Conservation (phyloP, 495 filamentous ascomycete species). For the Penicillium ucsense region DNA sequence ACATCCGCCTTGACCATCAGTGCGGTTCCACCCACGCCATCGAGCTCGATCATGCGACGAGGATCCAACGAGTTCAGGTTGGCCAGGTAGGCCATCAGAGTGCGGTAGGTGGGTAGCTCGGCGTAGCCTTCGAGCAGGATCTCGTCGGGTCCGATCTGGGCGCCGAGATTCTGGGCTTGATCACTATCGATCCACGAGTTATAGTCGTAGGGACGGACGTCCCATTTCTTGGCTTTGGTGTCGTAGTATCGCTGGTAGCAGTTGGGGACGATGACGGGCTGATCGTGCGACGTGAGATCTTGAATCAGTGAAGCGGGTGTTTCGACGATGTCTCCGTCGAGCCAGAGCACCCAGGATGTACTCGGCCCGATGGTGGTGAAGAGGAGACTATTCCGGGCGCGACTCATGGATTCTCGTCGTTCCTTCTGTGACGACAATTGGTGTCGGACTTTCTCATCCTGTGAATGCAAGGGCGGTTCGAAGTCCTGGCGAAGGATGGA, state of each 20-base stretch:
- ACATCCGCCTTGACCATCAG: slow-evolving; percentile 95
- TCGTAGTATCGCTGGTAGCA: slow-evolving; percentile 89
- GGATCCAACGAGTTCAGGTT: slow-evolving; percentile 45
- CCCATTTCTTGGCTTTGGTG: slow-evolving; percentile 52
- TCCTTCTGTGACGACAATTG: slow-evolving; percentile 80
- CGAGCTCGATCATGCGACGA: slow-evolving; percentile 56
- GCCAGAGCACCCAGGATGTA: slow-evolving; percentile 94
- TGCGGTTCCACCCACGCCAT: slow-evolving; percentile 91
- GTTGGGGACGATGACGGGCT: slow-evolving; percentile 84
- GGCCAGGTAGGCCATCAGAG: slow-evolving; percentile 81
- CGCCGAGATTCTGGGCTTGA: slow-evolving; percentile 61
- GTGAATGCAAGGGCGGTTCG: slow-evolving; percentile 67
- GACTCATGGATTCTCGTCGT: slow-evolving; percentile 81
- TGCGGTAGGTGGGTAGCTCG: slow-evolving; percentile 84
- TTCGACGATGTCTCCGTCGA: slow-evolving; percentile 89
- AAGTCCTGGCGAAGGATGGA: slow-evolving; percentile 95
- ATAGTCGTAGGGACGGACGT: slow-evolving; percentile 85
- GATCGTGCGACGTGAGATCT: slow-evolving; percentile 79
- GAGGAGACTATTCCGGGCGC: slow-evolving; percentile 83
- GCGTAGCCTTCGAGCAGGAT: slow-evolving; percentile 89
- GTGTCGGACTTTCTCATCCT: slow-evolving; percentile 82
- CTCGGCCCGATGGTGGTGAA: slow-evolving; percentile 95
- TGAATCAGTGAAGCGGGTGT: slow-evolving; percentile 80
- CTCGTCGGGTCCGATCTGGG: slow-evolving; percentile 77
- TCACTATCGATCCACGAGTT: slow-evolving; percentile 92